Base-by-base conservation (phyloP, 177 flowering plant species). In the Vitis hybrid region DNA sequence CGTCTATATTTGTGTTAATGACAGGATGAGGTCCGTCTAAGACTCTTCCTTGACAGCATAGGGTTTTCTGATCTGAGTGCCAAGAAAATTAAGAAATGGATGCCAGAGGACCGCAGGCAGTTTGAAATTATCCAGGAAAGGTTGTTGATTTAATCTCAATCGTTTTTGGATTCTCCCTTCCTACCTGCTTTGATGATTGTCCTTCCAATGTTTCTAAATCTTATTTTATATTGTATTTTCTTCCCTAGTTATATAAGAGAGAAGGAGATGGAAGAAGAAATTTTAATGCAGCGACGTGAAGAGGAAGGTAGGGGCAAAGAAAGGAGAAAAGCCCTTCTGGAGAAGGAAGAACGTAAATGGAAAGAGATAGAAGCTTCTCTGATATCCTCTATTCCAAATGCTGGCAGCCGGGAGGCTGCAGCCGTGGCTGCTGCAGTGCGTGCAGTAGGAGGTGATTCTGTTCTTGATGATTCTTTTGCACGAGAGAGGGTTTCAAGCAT, bases 371-470 rank as follows among this genome's bases (percentile, higher is more conserved):
- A 96, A 72, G 97, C 98, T 72, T 91, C 99, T 69, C 89, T 96
- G 46, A 85, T 96, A 60, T 89, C 99, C 19, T 89, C 97, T 16
- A 91, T 96, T 74, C 99, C 98, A 27, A 94, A 94, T 87, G 98
- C 95, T 82, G 98, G 98, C 46, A 88, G 76, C 74, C 80, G 99
- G 72, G 99, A 96, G 75, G 97, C 98, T 58, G 94, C 93, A 55
- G 99, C 99, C 21, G 83, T 96, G 97, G 95, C 99, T 63, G 98
- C 98, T 78, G 99, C 99, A 21, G 97, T 94, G 48, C 95, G 99
- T 78, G 99, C 99, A 32, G 93, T 96, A 50, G 99, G 99, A 68
- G 94, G 97, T 73, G 99, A 94, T 84, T 91, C 97, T 78, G 95
- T 92, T 78, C 82, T 94, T 76, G 97, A 88, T 79, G 94, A 93